Evolutionary conservation across 2,329 filamentous ascomycete genomes (phyloP).

Genomic region (Colletotrichum siamense): DNA sequence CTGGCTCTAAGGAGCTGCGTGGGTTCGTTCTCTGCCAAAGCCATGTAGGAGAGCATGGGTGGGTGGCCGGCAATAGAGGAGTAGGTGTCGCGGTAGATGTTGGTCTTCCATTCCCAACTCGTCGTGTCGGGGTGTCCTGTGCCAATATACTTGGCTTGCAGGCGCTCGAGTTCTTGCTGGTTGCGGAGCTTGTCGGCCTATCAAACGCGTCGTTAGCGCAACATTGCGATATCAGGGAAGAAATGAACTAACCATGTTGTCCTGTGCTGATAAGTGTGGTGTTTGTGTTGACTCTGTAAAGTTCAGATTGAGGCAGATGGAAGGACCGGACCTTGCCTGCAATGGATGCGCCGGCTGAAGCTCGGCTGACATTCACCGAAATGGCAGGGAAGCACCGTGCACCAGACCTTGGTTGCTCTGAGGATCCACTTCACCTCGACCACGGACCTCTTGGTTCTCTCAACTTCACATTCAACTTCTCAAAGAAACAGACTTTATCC

Average conservation of each 20-base stretch:
- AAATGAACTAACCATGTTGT: conserved; percentile 5
- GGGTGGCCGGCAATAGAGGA: conserved; percentile 90
- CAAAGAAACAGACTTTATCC: background rate
- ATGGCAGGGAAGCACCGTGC: background rate
- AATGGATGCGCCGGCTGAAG: conserved; percentile 20
- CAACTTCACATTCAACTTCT: background rate
- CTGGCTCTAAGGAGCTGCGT: conserved; percentile 79
- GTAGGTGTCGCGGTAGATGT: conserved; percentile 93
- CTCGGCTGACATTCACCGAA: conserved; percentile 1
- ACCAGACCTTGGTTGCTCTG: background rate
- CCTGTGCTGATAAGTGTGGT: background rate
- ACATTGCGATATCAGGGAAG: no score
- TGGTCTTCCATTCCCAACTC: conserved; percentile 96
- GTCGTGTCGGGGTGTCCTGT: conserved; percentile 97
- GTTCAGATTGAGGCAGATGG: background rate
- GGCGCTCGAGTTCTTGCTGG: conserved; percentile 95
- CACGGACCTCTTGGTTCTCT: background rate
- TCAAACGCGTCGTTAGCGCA: background rate
- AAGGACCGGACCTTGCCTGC: background rate
- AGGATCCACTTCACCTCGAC: background rate
- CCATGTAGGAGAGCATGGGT: conserved; percentile 85
- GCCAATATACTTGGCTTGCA: conserved; percentile 94
- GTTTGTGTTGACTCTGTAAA: background rate
- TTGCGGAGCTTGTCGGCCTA: conserved; percentile 97
- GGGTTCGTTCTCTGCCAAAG: conserved; percentile 86